Percentiles rank a stretch among this genome's conserved stretches.
Conservation (phyloP, 2,329 filamentous ascomycete species). For the Apiospora arundinis region DNA sequence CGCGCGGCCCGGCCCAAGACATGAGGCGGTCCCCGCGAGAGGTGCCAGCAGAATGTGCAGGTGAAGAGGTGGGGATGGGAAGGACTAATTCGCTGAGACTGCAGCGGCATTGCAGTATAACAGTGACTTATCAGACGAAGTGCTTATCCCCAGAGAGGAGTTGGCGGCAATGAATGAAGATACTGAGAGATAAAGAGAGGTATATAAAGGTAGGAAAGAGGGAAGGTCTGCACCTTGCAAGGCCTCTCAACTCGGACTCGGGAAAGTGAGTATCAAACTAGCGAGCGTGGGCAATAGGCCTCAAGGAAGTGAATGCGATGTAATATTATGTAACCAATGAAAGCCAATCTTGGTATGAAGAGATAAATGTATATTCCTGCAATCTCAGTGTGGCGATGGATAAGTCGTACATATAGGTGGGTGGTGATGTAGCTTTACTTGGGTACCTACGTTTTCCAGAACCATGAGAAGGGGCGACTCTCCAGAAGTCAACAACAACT, state of each 20-base stretch:
- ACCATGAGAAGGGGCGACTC: not conserved
- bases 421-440: not conserved
- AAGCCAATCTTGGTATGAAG: not conserved
- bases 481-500: not conserved
- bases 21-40: constrained; percentile 43
- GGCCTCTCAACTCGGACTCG: not conserved
- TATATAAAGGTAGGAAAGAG: too few species aligned
- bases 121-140: too few species aligned
- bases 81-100: not conserved
- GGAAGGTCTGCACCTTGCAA: not conserved
- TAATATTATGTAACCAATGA: not conserved
- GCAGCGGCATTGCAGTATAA: not conserved
- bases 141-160: too few species aligned
- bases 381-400: not conserved
- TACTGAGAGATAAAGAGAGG: too few species aligned
- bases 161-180: too few species aligned
- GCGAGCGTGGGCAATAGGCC: too few species aligned
- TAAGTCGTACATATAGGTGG: not conserved
- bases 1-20: constrained; percentile 54
- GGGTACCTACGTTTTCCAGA: not conserved
- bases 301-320: not conserved
- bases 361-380: not conserved
- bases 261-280: too few species aligned
- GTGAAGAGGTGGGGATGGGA: constrained; percentile 47
- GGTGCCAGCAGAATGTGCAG: constrained; percentile 62